Base-by-base conservation (phyloP, 129 eudicot species). In the Tagetes erecta region DNA sequence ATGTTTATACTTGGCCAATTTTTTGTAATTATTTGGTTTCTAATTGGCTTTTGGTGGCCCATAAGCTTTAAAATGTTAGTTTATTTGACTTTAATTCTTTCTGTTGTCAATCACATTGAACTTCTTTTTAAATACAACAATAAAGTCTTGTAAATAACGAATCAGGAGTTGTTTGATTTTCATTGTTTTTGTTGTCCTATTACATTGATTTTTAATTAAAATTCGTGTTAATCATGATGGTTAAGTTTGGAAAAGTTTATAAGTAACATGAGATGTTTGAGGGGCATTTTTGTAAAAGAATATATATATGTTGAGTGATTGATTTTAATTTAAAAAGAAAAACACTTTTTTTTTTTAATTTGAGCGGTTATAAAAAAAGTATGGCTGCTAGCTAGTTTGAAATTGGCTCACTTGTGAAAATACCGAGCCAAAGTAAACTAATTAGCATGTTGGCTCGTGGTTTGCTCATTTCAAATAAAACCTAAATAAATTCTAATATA, bases 1-100 rank as follows among this genome's bases (percentile, higher is more conserved):
- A 57, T 30, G 71, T 64, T 39, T 41, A 50, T 73, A 73, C 11
- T 7, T 57, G 38, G 7, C 8, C 37, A 57, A 57, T 57, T 57
- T 31, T 3, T 6, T 30, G 7, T 27, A 8, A 30, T 56, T 56
- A 8, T 8, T 56, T 56, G 63, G 37, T 56, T 30, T 55, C 34
- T 35, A 3, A 13, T 55, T 55, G 60, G 3, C 27, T 14, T 56
- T 30, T 30, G 37, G 38, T 56, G 37, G 63, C 37, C 30, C 37
- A 56, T 8, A 56, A 27, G 37, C 36, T 56, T 56, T 27, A 27
- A 12, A 50, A 3, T 12, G 12, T 20, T 27, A 56, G 37, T 6
- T 56, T 56, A 8, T 2, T 56, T 56, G 37, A 2, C 8, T 27
- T 56, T 30, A 0, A 7, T 27, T 30, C 11, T 56, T 31, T 56